Evolutionary conservation across 257 asterid species (phyloP).

Genomic region (Perilla frutescens): DNA sequence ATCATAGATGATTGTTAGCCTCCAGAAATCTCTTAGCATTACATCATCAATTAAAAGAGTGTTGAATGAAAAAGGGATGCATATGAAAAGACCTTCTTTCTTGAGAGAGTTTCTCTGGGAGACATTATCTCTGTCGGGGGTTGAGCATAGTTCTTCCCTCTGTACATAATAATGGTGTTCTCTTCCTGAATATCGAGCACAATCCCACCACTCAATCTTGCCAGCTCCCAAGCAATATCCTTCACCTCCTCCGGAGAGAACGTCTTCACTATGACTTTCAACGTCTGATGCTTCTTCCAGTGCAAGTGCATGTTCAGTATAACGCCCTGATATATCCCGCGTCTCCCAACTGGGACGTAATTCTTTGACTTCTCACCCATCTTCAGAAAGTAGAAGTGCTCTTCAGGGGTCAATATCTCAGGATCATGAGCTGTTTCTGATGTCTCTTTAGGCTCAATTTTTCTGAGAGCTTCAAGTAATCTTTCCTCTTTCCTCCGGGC

Average conservation of each 20-base stretch:
- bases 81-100: conserved; percentile 72
- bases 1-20: conserved; percentile 29
- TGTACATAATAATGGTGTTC: conserved; percentile 80
- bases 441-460: conserved; percentile 86
- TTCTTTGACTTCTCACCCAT: conserved; percentile 96
- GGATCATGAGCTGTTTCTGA: conserved; percentile 88
- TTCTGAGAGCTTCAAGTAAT: conserved; percentile 69
- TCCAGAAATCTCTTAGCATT: too few species aligned
- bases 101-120: conserved; percentile 81
- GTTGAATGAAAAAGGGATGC: conserved; percentile 1
- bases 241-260: conserved; percentile 88
- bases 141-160: conserved; percentile 96
- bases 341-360: conserved; percentile 95
- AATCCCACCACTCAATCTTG: conserved; percentile 93
- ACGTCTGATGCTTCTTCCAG: conserved; percentile 97
- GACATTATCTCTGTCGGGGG: conserved; percentile 99
- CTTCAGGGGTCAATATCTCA: conserved; percentile 97
- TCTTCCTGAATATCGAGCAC: conserved; percentile 94
- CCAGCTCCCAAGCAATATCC: conserved; percentile 88
- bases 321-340: conserved; percentile 94
- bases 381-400: conserved; percentile 91
- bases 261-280: conserved; percentile 87
- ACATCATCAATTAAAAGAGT: background rate
- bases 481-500: conserved; percentile 85
- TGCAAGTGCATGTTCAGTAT: conserved; percentile 98